Percentiles rank a stretch among this genome's conserved stretches.
Conservation (phyloP, 495 filamentous ascomycete species). For the Thermothielavioides terrestris region DNA sequence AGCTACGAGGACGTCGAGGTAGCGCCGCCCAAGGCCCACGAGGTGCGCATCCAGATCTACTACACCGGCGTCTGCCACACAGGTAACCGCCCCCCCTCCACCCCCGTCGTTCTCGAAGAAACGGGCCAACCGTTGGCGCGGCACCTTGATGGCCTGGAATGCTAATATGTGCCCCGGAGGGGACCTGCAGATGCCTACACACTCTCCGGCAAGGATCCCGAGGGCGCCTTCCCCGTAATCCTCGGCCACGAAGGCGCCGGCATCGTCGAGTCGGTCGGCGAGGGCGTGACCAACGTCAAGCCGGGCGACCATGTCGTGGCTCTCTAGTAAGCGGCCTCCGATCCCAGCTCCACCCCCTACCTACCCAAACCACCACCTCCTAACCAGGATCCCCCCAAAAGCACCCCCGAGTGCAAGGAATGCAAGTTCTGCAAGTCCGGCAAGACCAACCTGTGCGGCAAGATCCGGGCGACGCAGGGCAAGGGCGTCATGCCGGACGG, state of each 20-base stretch:
- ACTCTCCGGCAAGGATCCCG: constrained; percentile 93
- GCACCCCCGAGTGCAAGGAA: constrained; percentile 91
- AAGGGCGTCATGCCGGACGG: constrained; percentile 96
- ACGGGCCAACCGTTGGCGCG: too few species aligned
- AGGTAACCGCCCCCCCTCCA: constrained; percentile 43
- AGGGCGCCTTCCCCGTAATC: constrained; percentile 94
- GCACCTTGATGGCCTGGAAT: constrained; percentile 6
- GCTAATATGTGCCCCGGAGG: background rate
- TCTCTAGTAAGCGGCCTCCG: constrained; percentile 61
- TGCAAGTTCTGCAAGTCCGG: constrained; percentile 99
- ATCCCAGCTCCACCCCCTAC: background rate
- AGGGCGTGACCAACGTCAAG: constrained; percentile 91
- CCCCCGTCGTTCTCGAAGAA: background rate
- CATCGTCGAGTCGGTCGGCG: constrained; percentile 92
- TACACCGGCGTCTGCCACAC: constrained; percentile 99
- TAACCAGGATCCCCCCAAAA: constrained; percentile 27
- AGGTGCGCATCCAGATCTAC: constrained; percentile 92
- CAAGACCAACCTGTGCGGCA: constrained; percentile 99
- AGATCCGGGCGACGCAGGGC: constrained; percentile 95
- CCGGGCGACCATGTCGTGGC: constrained; percentile 88
- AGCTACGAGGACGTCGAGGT: constrained; percentile 90
- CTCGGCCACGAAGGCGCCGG: constrained; percentile 96
- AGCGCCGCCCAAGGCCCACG: constrained; percentile 79
- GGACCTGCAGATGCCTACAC: constrained; percentile 78
- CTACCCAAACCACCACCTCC: constrained; percentile 2